Evolutionary conservation across 148 eudicot genomes (phyloP).

Genomic region (Amaranthus palmeri): DNA sequence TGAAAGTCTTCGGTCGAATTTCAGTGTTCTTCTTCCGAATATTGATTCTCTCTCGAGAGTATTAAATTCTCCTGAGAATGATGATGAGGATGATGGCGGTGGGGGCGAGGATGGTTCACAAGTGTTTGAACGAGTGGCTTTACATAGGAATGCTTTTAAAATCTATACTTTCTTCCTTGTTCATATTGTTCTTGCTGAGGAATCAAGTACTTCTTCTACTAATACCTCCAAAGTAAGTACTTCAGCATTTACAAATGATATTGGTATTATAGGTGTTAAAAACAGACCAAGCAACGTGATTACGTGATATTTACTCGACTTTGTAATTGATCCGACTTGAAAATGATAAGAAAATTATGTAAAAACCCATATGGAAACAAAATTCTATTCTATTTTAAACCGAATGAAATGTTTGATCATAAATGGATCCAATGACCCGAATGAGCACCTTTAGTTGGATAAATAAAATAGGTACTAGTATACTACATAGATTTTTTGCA

Average conservation of each 20-base stretch:
- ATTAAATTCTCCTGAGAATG: constrained; percentile 26
- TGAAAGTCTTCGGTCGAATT: constrained; percentile 69
- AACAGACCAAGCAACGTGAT: too few relatives aligned
- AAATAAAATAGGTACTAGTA: too few relatives aligned
- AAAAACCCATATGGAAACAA: too few relatives aligned
- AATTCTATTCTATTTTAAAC: too few relatives aligned
- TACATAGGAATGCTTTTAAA: constrained; percentile 78
- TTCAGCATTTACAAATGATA: background rate
- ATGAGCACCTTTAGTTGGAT: too few relatives aligned
- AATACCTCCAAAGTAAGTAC: constrained; percentile 49
- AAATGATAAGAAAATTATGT: too few relatives aligned
- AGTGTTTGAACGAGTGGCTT: constrained; percentile 51
- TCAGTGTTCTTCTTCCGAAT: constrained; percentile 86
- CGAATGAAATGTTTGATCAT: too few relatives aligned
- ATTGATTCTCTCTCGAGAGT: constrained; percentile 58
- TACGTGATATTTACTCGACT: too few relatives aligned
- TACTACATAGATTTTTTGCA: too few relatives aligned
- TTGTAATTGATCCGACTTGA: too few relatives aligned
- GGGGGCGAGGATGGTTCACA: constrained; percentile 26
- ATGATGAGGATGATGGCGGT: constrained; percentile 14
- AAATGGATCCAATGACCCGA: too few relatives aligned
- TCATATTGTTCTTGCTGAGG: constrained; percentile 59
- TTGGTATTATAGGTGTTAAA: too few relatives aligned
- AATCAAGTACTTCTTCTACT: constrained; percentile 32
- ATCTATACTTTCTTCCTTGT: constrained; percentile 76